phyloP scores from a whole-genome alignment of 495 filamentous ascomycete species.

The Neurospora sp. region DNA sequence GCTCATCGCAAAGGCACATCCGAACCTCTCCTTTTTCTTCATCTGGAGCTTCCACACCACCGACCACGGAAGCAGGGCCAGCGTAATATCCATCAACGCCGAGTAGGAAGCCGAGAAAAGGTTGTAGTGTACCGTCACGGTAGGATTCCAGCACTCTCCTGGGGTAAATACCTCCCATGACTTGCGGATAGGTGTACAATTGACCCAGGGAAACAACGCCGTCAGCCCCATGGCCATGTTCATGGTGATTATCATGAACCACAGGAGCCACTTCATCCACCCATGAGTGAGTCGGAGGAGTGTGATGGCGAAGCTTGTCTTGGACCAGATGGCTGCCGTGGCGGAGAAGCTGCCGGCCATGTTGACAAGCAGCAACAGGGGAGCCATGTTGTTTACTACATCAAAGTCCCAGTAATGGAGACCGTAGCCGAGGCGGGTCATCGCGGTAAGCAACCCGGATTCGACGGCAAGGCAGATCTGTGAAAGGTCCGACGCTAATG shows the following conservation, averaged over 20 bases:
- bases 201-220: conserved; percentile 29
- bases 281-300: conserved; percentile 17
- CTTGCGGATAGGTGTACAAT: conserved; percentile 26
- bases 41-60: conserved; percentile 24
- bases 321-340: conserved; percentile 17
- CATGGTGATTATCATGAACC: conserved; percentile 22
- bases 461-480: conserved; percentile 6
- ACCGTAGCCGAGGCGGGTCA: conserved; percentile 23
- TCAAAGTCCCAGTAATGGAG: conserved; percentile 13
- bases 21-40: conserved; percentile 26
- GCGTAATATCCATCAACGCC: conserved; percentile 19
- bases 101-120: conserved; percentile 19
- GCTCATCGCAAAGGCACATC: conserved; percentile 28
- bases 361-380: conserved; percentile 8
- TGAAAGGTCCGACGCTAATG: neutral
- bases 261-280: conserved; percentile 13
- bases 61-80: conserved; percentile 27
- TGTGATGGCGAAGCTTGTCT: conserved; percentile 27
- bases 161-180: conserved; percentile 17
- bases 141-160: conserved; percentile 25
- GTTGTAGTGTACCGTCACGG: conserved; percentile 10
- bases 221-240: conserved; percentile 29
- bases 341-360: conserved; percentile 14
- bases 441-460: conserved; percentile 6
- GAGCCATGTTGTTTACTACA: neutral